A percentile compares a stretch with the other conserved stretches of the same genome.
Conservation (phyloP, 805 yeast species). For the Cyberlindnera galapagoensis region DNA sequence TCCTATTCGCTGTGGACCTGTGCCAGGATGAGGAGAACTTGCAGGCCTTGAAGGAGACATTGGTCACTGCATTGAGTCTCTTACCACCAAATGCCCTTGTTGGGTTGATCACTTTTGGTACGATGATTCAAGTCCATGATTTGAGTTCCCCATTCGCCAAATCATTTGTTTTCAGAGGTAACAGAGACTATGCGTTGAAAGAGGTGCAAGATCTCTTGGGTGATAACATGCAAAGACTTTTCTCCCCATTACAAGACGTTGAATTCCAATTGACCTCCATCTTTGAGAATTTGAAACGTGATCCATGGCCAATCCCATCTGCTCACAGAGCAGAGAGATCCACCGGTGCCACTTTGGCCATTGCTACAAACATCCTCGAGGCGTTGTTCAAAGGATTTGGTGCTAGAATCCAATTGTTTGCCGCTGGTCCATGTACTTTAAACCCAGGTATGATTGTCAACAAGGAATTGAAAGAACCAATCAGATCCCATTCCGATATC, state of each 20-base stretch:
- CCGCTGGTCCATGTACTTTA: constrained; percentile 93
- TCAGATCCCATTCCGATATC: constrained; percentile 94
- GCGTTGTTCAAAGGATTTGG: constrained; percentile 80
- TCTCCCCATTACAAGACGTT: constrained; percentile 67
- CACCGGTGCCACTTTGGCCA: constrained; percentile 86
- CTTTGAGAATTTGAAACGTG: constrained; percentile 69
- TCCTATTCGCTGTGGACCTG: constrained; percentile 78
- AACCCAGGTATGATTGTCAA: constrained; percentile 94
- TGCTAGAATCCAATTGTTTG: constrained; percentile 81
- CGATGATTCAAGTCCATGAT: constrained; percentile 87
- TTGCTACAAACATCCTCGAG: constrained; percentile 78
- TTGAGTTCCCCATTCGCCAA: constrained; percentile 62
- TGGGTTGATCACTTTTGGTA: constrained; percentile 84
- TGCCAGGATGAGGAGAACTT: constrained; percentile 88
- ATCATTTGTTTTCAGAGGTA: constrained; percentile 82
- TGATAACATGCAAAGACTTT: constrained; percentile 48
- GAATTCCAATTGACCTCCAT: constrained; percentile 79
- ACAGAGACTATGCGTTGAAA: constrained; percentile 62
- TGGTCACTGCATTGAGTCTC: constrained; percentile 65
- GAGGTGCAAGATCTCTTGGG: constrained; percentile 53
- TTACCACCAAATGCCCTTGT: constrained; percentile 87
- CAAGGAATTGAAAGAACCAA: constrained; percentile 87
- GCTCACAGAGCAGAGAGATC: constrained; percentile 84
- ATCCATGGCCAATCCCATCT: constrained; percentile 85
- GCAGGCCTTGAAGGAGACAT: constrained; percentile 73